Conservation (phyloP, 2,329 filamentous ascomycete genomes). For the Talaromyces sp. region DNA sequence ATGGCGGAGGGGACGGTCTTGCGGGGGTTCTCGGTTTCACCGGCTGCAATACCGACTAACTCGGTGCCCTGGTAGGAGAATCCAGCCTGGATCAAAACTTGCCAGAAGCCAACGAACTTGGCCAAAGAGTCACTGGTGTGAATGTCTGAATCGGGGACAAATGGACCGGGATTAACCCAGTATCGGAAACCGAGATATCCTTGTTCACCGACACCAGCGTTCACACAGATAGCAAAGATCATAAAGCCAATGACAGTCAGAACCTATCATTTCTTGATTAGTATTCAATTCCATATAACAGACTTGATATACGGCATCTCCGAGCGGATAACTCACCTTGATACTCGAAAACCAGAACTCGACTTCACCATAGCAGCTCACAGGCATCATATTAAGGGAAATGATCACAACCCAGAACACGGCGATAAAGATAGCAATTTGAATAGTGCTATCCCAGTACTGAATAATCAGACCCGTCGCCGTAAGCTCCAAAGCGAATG, state of each 20-base stretch:
- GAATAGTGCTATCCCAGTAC: slow-evolving; percentile 67
- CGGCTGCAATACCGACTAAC: slow-evolving; percentile 73
- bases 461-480: slow-evolving; percentile 74
- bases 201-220: slow-evolving; percentile 69
- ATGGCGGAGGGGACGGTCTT: slow-evolving; percentile 73
- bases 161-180: slow-evolving; percentile 70
- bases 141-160: slow-evolving; percentile 64
- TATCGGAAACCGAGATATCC: slow-evolving; percentile 75
- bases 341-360: slow-evolving; percentile 78
- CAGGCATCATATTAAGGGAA: slow-evolving; percentile 68
- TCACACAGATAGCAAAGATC: slow-evolving; percentile 75
- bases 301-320: no score
- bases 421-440: slow-evolving; percentile 70
- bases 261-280: slow-evolving; percentile 43
- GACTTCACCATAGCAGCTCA: slow-evolving; percentile 72
- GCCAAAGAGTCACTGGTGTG: slow-evolving; percentile 56
- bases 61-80: slow-evolving; percentile 63
- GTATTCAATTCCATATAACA: background rate
- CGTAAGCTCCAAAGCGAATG: slow-evolving; percentile 71
- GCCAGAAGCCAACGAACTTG: slow-evolving; percentile 65
- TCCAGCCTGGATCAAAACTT: slow-evolving; percentile 48
- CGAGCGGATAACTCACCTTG: slow-evolving; percentile 50
- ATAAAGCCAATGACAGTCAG: slow-evolving; percentile 74
- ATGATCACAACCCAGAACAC: slow-evolving; percentile 74
- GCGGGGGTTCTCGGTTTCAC: slow-evolving; percentile 71